Base-by-base conservation (phyloP, 1,284 basidiomycete genomes). In the Exobasidium cylindrosporum region DNA sequence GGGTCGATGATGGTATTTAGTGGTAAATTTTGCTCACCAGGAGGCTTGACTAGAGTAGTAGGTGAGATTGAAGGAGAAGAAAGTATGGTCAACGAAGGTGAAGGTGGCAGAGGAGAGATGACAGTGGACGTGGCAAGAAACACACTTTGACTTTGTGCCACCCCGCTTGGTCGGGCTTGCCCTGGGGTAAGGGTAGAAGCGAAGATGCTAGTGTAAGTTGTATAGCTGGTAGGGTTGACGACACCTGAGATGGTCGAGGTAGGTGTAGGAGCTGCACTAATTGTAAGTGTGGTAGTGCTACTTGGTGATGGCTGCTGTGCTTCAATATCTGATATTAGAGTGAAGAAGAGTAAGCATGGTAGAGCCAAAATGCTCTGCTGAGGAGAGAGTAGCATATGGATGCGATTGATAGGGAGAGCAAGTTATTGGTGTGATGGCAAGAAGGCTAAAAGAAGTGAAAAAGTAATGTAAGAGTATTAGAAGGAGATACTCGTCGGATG, bases 1-100 rank as follows among this genome's bases (percentile, higher is more conserved):
- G 90, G 89, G 74, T 94, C 91, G 55, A 97, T 83, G 73, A 83
- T 31, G 28, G 67, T 73, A 35, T 67, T 43, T 7, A 74, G 68
- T 1, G 72, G 70, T 1, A 72, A 61, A 26, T 3, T 17, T 50
- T 46, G 14, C n/a, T 50, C 47, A 50, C 26, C 26, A 40, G 35
- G 35, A n/a, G n/a, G n/a, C n/a, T n/a, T 40, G 56, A 23, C 53
- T 26, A 53, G 17, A 6, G 62, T 35, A 30, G 50, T 58, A 44
- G 59, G 21, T 13, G 28, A n/a, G 13, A 58, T 31, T 1, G 65
- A 32, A 11, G 63, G n/a, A 40, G 35, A 40, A 7, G 35, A 10
- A 40, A 7, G 7, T 10, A 7, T 40, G 17, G 35, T 40, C 17
- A 17, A 40, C 7, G 35, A 40, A 40, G 35, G 7, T 10, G 57